Evolutionary conservation across 2,329 filamentous ascomycete genomes (phyloP).

Genomic region (Fusarium musae): DNA sequence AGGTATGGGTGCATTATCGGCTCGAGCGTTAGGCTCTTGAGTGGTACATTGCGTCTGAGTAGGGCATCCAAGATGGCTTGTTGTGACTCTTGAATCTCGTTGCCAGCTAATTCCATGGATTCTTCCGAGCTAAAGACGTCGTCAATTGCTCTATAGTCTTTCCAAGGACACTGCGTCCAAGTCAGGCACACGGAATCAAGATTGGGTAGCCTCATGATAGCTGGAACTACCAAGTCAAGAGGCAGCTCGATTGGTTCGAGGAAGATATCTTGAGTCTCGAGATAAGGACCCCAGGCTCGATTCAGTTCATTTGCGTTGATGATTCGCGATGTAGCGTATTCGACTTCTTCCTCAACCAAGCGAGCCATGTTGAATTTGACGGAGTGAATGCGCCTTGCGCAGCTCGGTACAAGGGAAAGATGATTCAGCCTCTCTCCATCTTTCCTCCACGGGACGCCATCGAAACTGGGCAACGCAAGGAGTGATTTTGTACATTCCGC

Average conservation of each 20-base stretch:
- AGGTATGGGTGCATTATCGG: constrained; percentile 22
- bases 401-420: constrained; percentile 56
- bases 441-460: constrained; percentile 56
- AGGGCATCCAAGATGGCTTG: constrained; percentile 35
- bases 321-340: not conserved
- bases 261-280: constrained; percentile 13
- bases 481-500: constrained; percentile 1
- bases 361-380: constrained; percentile 57
- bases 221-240: constrained; percentile 20
- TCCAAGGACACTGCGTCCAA: constrained; percentile 41
- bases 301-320: not conserved
- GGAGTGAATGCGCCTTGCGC: constrained; percentile 55
- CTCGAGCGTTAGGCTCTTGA: constrained; percentile 37
- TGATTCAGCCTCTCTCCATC: constrained; percentile 57
- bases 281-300: constrained; percentile 10
- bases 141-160: not conserved
- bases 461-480: constrained; percentile 50
- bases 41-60: constrained; percentile 11
- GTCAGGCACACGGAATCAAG: constrained; percentile 39
- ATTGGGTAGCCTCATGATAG: constrained; percentile 28
- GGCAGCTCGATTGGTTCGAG: constrained; percentile 5
- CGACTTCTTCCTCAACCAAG: constrained; percentile 12
- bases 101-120: constrained; percentile 29
- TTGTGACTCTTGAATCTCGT: constrained; percentile 29
- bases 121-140: constrained; percentile 25